phyloP scores from a whole-genome alignment of 108 stramenopile genomes.

The Discostella stelligeroides region DNA sequence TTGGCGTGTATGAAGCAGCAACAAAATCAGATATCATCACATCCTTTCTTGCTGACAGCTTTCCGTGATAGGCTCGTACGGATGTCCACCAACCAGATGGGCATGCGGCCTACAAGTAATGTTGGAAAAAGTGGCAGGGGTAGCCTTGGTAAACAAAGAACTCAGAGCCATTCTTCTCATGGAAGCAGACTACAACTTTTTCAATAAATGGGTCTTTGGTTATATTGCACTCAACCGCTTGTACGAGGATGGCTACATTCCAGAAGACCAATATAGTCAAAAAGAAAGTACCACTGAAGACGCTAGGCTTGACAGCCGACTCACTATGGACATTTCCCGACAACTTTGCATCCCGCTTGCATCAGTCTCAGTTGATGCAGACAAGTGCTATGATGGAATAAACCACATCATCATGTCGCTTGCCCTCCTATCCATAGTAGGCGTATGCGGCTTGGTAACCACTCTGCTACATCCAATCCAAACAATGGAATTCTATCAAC shows the following conservation, averaged over 20 bases:
- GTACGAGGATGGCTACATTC: too few species aligned
- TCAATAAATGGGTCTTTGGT: too few species aligned
- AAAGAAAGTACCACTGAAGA: neutral
- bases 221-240: too few species aligned
- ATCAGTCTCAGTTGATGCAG: neutral
- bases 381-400: too few species aligned
- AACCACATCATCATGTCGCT: neutral
- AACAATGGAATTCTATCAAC: too few species aligned
- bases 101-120: too few species aligned
- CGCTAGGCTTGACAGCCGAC: neutral
- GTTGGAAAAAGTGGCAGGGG: too few species aligned
- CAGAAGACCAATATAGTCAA: too few species aligned
- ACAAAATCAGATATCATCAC: neutral
- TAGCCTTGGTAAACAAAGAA: too few species aligned
- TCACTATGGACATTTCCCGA: too few species aligned
- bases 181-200: too few species aligned
- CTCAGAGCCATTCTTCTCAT: neutral
- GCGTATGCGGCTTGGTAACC: neutral
- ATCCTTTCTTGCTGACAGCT: neutral
- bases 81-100: neutral
- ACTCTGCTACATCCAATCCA: neutral
- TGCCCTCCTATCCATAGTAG: neutral
- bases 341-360: too few species aligned
- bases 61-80: neutral
- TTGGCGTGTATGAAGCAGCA: conserved; percentile 7